These are phyloP conservation scores for Croton setiger DNA, from an alignment of 441 rosid species.

Conservation along the genomic window DNA sequence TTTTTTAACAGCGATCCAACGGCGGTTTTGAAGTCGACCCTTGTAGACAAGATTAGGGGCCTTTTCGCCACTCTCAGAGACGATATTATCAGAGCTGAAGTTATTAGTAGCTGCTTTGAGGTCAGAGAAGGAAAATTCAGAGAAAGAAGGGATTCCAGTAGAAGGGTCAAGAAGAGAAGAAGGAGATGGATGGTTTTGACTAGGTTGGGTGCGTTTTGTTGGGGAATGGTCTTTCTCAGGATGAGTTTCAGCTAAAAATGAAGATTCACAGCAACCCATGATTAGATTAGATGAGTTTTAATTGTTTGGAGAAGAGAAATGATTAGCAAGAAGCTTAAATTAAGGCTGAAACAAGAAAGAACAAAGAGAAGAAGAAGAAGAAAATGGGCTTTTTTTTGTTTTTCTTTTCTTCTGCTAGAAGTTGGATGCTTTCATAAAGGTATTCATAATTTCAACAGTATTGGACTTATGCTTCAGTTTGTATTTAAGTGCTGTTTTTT, in stretches of 20 bases:
- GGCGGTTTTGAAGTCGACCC: slow-evolving; percentile 66
- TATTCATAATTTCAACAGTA: not conserved
- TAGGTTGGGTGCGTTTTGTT: slow-evolving; percentile 13
- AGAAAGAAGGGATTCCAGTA: slow-evolving; percentile 49
- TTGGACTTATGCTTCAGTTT: not conserved
- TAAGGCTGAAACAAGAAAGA: not conserved
- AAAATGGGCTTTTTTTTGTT: not conserved
- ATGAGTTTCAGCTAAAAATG: slow-evolving; percentile 37
- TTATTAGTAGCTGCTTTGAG: slow-evolving; percentile 72
- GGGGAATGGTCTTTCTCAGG: slow-evolving; percentile 35
- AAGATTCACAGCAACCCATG: slow-evolving; percentile 90
- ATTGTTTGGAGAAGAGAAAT: not conserved
- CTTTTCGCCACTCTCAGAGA: slow-evolving; percentile 83
- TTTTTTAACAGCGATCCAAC: slow-evolving; percentile 94
- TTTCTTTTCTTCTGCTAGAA: not conserved
- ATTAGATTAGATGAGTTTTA: not conserved
- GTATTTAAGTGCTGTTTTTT: not conserved
- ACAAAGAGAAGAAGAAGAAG: not conserved
- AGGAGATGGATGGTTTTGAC: slow-evolving; percentile 22
- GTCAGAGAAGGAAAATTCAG: slow-evolving; percentile 68
- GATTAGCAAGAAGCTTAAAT: not conserved
- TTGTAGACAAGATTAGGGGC: slow-evolving; percentile 83
- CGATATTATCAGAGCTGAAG: slow-evolving; percentile 75
- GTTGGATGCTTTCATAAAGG: slow-evolving; percentile 2
- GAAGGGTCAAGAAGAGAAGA: slow-evolving; percentile 27